Evolutionary conservation across 352 stramenopile genomes (phyloP), one percentile per base, ranked within the genome.

Genomic region (Phytopythium litorale): DNA sequence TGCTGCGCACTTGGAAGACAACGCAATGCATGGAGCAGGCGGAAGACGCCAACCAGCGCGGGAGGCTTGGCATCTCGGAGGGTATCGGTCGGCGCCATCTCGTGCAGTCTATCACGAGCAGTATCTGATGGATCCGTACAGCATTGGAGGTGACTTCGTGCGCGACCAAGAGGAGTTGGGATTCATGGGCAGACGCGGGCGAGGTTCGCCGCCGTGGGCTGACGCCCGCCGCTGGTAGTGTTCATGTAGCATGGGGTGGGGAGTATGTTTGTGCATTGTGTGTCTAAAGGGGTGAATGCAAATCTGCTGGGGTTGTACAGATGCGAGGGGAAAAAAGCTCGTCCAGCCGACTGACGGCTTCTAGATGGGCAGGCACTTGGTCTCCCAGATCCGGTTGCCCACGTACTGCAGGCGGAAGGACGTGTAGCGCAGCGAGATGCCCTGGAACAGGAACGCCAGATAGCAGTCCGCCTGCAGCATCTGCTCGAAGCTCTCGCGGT

Each of bases 331-430:
- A 40, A n/a, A n/a, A n/a, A n/a, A 32, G 28, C 28, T 32, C 28
- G 28, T 32, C 28, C 28, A 32, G 28, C 28, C 28, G 28, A 32
- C 28, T 37, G 48, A 12, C 1, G 15, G 25, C 25, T 37, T 5
- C 35, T 58, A 43, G 54, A 92, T 87, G 7, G 84, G 81, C 28
- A 92, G 59, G 32, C 84, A 92, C 65, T 92, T 92, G 61, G 84
- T 91, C 62, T 92, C 84, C 84, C 84, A 92, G 64, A 92, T 92
- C 45, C 84, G 84, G 48, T 92, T 92, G 45, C 84, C 84, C 1
- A 92, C 84, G 59, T 92, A 92, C 53, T 92, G 84, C 49, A 91
- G 72, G 19, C 84, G 73, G 56, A 85, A 83, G 0, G 81, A 92
- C 35, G 82, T 89, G 65, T 92, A 92, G 5, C 80, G 76, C 28